phyloP scores from a whole-genome alignment of 2,329 filamentous ascomycete genomes.

The Cladorrhinum sp. region DNA sequence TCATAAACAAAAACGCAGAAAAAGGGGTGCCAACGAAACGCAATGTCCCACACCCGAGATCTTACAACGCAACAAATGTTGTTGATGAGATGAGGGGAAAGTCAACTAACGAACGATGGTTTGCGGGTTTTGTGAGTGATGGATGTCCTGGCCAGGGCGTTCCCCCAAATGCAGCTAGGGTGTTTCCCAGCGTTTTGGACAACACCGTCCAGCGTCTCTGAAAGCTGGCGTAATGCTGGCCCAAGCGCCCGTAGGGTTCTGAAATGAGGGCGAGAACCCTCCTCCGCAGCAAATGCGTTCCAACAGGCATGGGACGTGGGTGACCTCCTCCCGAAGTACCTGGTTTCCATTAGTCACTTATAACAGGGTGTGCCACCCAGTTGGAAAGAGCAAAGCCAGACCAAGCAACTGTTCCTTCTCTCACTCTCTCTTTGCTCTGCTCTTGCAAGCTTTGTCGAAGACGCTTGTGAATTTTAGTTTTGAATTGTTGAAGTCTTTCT shows the following conservation, averaged over 20 bases:
- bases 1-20: not conserved
- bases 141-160: constrained; percentile 3
- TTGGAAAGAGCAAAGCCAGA: constrained; percentile 14
- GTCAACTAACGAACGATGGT: constrained; percentile 8
- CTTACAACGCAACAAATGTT: not conserved
- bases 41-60: not conserved
- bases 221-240: constrained; percentile 2
- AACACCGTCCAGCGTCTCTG: constrained; percentile 1
- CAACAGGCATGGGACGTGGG: constrained; percentile 16
- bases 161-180: constrained; percentile 8
- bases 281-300: constrained; percentile 15
- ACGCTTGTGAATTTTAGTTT: constrained; percentile 1
- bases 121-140: not conserved
- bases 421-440: constrained; percentile 1
- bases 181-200: not conserved
- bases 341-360: constrained; percentile 25
- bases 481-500: not conserved
- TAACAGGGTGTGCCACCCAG: constrained; percentile 23
- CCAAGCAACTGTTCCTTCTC: constrained; percentile 3
- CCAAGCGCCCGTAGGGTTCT: constrained; percentile 15
- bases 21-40: not conserved
- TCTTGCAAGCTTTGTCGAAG: not conserved
- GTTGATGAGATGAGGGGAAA: not conserved
- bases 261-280: constrained; percentile 16
- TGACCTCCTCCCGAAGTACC: constrained; percentile 23